Evolutionary conservation across 2,329 filamentous ascomycete species (phyloP).

Genomic region (Epichloe elymi): DNA sequence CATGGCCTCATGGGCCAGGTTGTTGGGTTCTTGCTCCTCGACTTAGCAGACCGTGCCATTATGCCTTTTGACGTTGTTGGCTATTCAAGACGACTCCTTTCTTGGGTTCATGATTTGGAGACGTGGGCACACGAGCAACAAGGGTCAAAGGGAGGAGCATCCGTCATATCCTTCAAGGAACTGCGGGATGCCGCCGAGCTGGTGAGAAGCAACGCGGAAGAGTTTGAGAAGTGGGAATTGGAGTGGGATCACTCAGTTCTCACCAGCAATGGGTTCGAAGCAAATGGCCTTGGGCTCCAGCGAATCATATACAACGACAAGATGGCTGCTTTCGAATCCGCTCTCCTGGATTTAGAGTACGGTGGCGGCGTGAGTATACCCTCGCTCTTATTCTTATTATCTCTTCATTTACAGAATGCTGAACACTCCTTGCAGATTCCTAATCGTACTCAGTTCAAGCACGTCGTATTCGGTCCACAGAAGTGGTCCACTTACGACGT

Average conservation of each 20-base stretch:
- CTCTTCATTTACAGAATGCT: not conserved
- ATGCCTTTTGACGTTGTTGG: constrained; percentile 67
- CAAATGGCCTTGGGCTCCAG: constrained; percentile 48
- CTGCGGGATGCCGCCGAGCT: constrained; percentile 43
- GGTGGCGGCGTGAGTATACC: constrained; percentile 56
- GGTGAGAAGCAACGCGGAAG: constrained; percentile 35
- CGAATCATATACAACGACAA: constrained; percentile 67
- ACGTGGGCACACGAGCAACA: constrained; percentile 48
- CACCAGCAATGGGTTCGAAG: constrained; percentile 63
- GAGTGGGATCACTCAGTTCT: constrained; percentile 64
- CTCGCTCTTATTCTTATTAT: constrained; percentile 6
- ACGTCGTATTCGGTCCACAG: constrained; percentile 77
- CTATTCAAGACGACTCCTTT: constrained; percentile 53
- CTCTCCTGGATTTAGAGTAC: constrained; percentile 62
- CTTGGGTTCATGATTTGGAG: constrained; percentile 54
- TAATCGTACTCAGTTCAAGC: constrained; percentile 85
- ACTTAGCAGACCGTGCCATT: constrained; percentile 69
- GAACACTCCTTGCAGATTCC: constrained; percentile 43
- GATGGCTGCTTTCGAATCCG: constrained; percentile 70
- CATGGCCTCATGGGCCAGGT: constrained; percentile 70
- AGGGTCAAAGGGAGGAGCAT: constrained; percentile 17
- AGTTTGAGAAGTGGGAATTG: constrained; percentile 65
- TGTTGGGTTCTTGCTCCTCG: constrained; percentile 69
- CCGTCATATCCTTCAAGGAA: constrained; percentile 18
- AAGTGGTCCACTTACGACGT: constrained; percentile 44